Conservation (phyloP, 78 protist genomes). For the Chrysochromulina tobinii region DNA sequence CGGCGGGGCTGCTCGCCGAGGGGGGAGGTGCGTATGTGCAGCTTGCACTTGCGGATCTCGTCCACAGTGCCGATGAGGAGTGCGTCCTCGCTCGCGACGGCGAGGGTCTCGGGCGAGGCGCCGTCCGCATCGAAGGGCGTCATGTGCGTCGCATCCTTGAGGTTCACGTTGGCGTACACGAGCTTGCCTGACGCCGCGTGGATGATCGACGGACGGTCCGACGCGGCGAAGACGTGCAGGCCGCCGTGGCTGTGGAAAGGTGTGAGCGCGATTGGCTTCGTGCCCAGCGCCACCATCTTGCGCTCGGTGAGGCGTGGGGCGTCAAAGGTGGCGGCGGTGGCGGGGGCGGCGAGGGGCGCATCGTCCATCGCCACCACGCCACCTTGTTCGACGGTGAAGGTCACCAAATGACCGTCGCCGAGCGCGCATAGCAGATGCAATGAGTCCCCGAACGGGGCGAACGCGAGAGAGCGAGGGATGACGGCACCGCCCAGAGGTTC, state of each 20-base stretch:
- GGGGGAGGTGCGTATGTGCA: constrained; percentile 82
- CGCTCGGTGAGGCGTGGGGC: constrained; percentile 48
- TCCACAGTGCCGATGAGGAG: constrained; percentile 76
- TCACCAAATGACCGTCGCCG: constrained; percentile 88
- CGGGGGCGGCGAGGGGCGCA: neutral
- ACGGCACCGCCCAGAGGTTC: constrained; percentile 59
- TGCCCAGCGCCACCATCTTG: constrained; percentile 74
- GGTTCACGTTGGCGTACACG: constrained; percentile 74
- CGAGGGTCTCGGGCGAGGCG: constrained; percentile 74
- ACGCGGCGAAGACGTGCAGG: constrained; percentile 76
- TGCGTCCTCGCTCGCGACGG: constrained; percentile 62
- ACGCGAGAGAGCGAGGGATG: constrained; percentile 77
- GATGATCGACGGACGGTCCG: constrained; percentile 88
- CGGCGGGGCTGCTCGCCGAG: constrained; percentile 81
- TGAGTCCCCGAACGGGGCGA: constrained; percentile 58
- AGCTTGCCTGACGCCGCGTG: constrained; percentile 67
- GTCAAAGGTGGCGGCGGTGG: neutral
- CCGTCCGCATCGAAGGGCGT: constrained; percentile 65
- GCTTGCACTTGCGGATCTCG: constrained; percentile 74
- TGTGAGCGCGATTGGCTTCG: constrained; percentile 73
- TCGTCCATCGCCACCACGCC: neutral
- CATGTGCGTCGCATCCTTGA: constrained; percentile 56
- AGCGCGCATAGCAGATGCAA: constrained; percentile 66
- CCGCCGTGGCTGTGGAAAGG: neutral
- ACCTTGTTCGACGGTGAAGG: constrained; percentile 34